Conservation (phyloP, 78 protist species). For the Parvularia atlantis region DNA sequence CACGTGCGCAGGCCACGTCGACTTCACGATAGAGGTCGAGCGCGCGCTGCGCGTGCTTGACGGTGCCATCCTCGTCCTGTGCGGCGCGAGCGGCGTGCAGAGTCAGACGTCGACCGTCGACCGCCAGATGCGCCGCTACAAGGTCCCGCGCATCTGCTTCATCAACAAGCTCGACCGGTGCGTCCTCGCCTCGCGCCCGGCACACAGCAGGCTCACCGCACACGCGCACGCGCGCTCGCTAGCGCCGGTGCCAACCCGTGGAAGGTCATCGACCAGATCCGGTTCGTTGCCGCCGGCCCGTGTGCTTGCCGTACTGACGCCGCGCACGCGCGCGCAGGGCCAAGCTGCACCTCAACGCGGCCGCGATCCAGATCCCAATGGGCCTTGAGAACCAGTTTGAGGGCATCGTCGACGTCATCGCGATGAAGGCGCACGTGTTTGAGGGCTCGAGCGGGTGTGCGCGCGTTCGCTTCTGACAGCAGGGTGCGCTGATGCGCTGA, state of each 20-base stretch:
- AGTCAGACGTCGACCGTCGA: constrained; percentile 83
- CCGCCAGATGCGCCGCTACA: constrained; percentile 81
- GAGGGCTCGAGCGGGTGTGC: constrained; percentile 40
- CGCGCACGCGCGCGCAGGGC: too few relatives aligned
- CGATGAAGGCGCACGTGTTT: constrained; percentile 34
- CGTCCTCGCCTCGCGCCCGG: background rate
- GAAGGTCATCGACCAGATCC: constrained; percentile 11
- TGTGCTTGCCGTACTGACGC: constrained; percentile 19
- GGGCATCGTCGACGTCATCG: constrained; percentile 80
- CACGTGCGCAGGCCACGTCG: constrained; percentile 74
- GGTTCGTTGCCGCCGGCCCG: background rate
- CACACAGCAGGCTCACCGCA: too few relatives aligned
- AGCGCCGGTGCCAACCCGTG: constrained; percentile 61
- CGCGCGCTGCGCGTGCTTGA: constrained; percentile 81
- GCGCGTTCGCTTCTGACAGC: too few relatives aligned
- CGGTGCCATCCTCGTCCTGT: constrained; percentile 84
- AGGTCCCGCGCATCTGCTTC: constrained; percentile 84
- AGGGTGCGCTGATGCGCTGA: background rate
- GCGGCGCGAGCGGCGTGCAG: constrained; percentile 89
- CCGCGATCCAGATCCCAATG: constrained; percentile 66
- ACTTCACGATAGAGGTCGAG: constrained; percentile 96
- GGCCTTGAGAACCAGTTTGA: constrained; percentile 53
- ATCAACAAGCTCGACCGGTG: constrained; percentile 89
- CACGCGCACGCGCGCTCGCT: too few relatives aligned
- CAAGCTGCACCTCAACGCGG: constrained; percentile 74